These are phyloP conservation scores for Phoenix dactylifera DNA, from an alignment of 176 grass and related monocot species.

Conservation along the genomic window DNA sequence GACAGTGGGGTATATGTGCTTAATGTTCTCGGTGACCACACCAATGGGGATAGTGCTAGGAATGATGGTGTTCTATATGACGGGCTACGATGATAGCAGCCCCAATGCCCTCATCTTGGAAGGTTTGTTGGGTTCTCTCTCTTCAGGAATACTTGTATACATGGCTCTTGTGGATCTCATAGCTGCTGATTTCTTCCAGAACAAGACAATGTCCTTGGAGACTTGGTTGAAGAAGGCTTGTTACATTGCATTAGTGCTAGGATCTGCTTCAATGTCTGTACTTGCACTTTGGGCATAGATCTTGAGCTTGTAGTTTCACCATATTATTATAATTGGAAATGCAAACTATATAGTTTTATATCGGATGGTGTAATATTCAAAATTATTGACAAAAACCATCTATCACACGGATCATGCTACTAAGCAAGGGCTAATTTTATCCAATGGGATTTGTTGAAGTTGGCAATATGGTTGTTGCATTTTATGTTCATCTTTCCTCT, in stretches of 20 bases:
- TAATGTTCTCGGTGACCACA: slow-evolving; percentile 98
- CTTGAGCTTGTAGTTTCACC: no score
- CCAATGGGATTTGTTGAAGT: no score
- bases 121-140: slow-evolving; percentile 86
- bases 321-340: no score
- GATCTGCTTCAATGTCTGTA: slow-evolving; percentile 96
- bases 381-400: no score
- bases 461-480: no score
- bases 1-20: slow-evolving; percentile 87
- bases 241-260: slow-evolving; percentile 71
- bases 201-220: slow-evolving; percentile 66
- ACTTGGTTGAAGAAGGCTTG: slow-evolving; percentile 57
- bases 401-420: no score
- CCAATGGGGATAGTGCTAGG: slow-evolving; percentile 87
- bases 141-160: slow-evolving; percentile 83
- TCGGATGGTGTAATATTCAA: no score
- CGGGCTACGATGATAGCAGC: slow-evolving; percentile 85
- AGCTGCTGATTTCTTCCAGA: slow-evolving; percentile 93
- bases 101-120: slow-evolving; percentile 89
- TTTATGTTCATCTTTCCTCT: no score
- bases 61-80: slow-evolving; percentile 86
- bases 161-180: slow-evolving; percentile 97
- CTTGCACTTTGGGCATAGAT: slow-evolving; percentile 90
- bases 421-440: no score
- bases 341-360: no score